phyloP scores from a whole-genome alignment of 345 rosid species.

The Syzygium jambos region DNA sequence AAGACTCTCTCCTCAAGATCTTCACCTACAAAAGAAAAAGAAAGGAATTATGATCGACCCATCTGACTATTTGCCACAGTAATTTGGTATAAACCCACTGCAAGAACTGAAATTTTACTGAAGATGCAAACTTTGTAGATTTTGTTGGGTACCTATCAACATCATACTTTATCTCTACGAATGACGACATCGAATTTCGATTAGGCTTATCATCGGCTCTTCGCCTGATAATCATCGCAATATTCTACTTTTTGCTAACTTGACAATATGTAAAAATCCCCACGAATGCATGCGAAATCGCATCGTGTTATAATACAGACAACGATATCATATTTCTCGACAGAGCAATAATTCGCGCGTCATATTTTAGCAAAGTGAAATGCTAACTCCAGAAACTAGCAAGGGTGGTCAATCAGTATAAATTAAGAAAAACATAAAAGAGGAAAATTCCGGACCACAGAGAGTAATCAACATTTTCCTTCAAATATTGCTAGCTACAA shows the following conservation, averaged over 20 bases:
- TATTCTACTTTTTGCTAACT: not conserved
- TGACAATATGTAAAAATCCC: not conserved
- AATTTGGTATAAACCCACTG: not conserved
- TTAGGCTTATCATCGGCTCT: not conserved
- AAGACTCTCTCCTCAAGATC: slow-evolving; percentile 20
- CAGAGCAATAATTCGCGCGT: not conserved
- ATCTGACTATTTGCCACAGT: not conserved
- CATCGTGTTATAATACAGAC: not conserved
- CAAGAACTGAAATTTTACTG: not conserved
- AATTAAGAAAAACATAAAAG: not conserved
- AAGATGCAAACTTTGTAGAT: not conserved
- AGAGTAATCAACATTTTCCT: not conserved
- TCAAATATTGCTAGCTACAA: not conserved
- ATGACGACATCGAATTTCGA: not conserved
- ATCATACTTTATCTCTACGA: not conserved
- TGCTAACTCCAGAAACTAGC: not conserved
- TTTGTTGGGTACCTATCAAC: not conserved
- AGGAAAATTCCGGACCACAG: not conserved
- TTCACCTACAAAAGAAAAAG: slow-evolving; percentile 8
- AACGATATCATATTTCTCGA: not conserved
- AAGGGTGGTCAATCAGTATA: not conserved
- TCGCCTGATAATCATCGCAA: not conserved
- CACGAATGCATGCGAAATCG: not conserved
- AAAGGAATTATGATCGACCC: not conserved
- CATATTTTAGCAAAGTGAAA: not conserved